Evolutionary conservation across 768 basidiomycete species (phyloP), one percentile per base, ranked within the genome.

Genomic region (Pluteus cervinus): DNA sequence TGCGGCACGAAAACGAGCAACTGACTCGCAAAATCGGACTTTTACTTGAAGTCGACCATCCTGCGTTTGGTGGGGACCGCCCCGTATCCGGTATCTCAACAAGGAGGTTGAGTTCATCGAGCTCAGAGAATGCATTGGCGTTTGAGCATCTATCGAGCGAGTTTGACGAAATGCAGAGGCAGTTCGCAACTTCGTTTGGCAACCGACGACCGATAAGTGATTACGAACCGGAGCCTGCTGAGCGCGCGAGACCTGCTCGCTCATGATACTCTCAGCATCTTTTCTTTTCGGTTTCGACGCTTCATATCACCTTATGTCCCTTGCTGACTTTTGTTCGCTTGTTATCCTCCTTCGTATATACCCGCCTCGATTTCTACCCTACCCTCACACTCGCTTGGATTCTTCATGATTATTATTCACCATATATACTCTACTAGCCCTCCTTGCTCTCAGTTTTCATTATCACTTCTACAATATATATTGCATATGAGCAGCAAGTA

Each of bases 11-110:
- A 60, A 92, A 92, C 56, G 84, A 87, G 53, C 81, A 90, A 48
- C 73, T 92, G 29, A 81, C 83, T n/a, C 87, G 88, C 56, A 91
- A 90, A 71, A 90, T 94, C 49, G 85, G 80, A 40, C 71, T 93
- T 32, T 69, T 94, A 11, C 74, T 94, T 37, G 88, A 91, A 50
- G 88, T 86, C 29, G 87, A 90, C 50, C 84, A 86, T 48, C 76
- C 84, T 15, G 65, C 74, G 3, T 88, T 81, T 51, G 78, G 78
- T 21, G 66, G 68, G 33, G 72, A 70, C 14, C 60, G 73, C 41
- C 82, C 81, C 17, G 61, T 80, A 43, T 86, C 83, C 7, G 73
- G 72, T 24, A 61, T 71, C 9, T 66, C 65, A 29, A 71, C 66
- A 40, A 75, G 75, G 22, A 76, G 79, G 29, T 66, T 71, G 32